Base-by-base conservation (phyloP, 805 yeast genomes). In the Metschnikowia cubensis region DNA sequence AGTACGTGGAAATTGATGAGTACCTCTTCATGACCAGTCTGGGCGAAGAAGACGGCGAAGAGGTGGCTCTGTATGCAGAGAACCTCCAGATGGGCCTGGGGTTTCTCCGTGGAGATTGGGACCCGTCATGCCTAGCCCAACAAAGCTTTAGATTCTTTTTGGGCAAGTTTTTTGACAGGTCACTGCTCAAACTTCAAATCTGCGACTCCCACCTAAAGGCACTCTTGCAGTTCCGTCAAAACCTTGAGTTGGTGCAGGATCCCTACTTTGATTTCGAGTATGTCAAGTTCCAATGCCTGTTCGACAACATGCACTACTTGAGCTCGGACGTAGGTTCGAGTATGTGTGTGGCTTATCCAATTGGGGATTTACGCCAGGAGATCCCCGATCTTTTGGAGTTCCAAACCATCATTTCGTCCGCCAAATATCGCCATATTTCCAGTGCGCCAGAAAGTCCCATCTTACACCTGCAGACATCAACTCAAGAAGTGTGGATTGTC, bases 1-100 rank as follows among this genome's bases (percentile, higher is more conserved):
- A 84, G 42, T 65, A 70, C 48, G 69, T 75, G 37, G 70, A 76
- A 0, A 72, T 79, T 21, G 80, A 79, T 41, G 58, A 76, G 17
- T 58, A 59, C 54, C 79, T 5, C 69, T 80, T 51, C 67, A 73
- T 52, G 77, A 74, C 32, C 41, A 54, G 0, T 55, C 53, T 15
- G 61, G 77, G 45, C 3, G 20, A 36, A 0, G 42, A 50, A 1
- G 42, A 25, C 34, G 45, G 42, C 15, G 50, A 51, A 7, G 55
- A 51, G 11, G 48, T 53, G 21, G 37, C 42, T 4, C n/a, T 47
- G n/a, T 52, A 44, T 47, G 49, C 56, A 8, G 56, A 52, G 38
- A 44, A 44, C 22, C 45, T 52, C 8, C 51, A 42, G 36, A 34
- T 20, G 32, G 45, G 45, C 3, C 13, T 33, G 37, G 14, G 34